phyloP scores from a whole-genome alignment of 176 grass and related monocot genomes.

The Chloris gayana region DNA sequence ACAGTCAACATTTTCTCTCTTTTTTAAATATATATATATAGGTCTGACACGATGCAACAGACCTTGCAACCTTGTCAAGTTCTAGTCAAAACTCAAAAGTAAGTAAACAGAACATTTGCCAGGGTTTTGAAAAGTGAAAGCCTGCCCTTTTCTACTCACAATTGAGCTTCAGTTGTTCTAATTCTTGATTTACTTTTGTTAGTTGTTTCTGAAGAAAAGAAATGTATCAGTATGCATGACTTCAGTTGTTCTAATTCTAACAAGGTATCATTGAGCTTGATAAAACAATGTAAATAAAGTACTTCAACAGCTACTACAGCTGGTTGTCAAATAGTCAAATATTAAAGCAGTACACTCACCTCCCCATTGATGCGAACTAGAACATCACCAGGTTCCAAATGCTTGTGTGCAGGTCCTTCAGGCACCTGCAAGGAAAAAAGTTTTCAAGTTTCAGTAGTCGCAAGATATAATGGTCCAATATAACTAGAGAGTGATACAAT shows the following conservation, averaged over 20 bases:
- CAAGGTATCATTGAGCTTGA: neutral
- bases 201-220: neutral
- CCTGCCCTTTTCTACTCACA: neutral
- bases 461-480: constrained; percentile 21
- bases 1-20: constrained; percentile 13
- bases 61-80: neutral
- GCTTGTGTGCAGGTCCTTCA: constrained; percentile 89
- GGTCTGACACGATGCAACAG: neutral
- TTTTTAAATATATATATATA: neutral
- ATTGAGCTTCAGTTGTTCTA: too few relatives aligned
- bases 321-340: constrained; percentile 4
- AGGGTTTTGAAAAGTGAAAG: neutral
- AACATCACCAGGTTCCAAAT: constrained; percentile 94
- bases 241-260: constrained; percentile 6
- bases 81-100: neutral
- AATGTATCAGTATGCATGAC: neutral
- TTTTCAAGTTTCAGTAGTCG: constrained; percentile 11
- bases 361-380: constrained; percentile 87
- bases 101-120: neutral
- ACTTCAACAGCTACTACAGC: neutral
- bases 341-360: constrained; percentile 43
- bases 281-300: neutral
- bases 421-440: constrained; percentile 71
- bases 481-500: constrained; percentile 2
- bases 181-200: neutral